Conservation (phyloP, 1,139 yeast species). For the Hansenula lynferdii region DNA sequence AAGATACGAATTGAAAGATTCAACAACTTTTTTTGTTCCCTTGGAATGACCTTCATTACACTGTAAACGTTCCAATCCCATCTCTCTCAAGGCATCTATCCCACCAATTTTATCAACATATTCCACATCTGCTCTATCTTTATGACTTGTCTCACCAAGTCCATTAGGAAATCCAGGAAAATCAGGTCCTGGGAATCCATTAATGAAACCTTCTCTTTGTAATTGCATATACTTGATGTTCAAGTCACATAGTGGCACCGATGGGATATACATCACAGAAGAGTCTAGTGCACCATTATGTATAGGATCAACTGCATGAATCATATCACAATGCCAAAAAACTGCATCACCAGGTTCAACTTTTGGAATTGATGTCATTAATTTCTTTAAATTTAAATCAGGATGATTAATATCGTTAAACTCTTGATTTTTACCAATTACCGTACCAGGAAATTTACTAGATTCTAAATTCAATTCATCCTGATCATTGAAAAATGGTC, state of each 20-base stretch:
- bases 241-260: conserved; percentile 27
- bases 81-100: conserved; percentile 2
- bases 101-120: conserved; percentile 4
- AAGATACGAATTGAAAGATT: conserved; percentile 1
- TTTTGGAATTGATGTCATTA: conserved; percentile 30
- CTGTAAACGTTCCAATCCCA: conserved; percentile 4
- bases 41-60: background rate
- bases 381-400: conserved; percentile 25
- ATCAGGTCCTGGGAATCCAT: conserved; percentile 29
- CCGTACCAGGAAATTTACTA: conserved; percentile 27
- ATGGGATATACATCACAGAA: conserved; percentile 35
- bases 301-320: conserved; percentile 42
- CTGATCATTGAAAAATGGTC: conserved; percentile 38
- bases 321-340: conserved; percentile 45
- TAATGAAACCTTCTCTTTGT: conserved; percentile 27
- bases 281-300: conserved; percentile 37
- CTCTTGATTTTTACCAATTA: conserved; percentile 30
- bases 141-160: conserved; percentile 20
- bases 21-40: conserved; percentile 2
- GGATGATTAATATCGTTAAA: conserved; percentile 25
- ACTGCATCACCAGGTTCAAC: conserved; percentile 40
- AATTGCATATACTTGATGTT: conserved; percentile 24
- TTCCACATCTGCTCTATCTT: conserved; percentile 2
- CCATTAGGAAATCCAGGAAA: conserved; percentile 29
- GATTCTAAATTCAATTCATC: conserved; percentile 20